Conservation (phyloP, 2,329 filamentous ascomycete genomes). For the Fusarium sulawesiense region DNA sequence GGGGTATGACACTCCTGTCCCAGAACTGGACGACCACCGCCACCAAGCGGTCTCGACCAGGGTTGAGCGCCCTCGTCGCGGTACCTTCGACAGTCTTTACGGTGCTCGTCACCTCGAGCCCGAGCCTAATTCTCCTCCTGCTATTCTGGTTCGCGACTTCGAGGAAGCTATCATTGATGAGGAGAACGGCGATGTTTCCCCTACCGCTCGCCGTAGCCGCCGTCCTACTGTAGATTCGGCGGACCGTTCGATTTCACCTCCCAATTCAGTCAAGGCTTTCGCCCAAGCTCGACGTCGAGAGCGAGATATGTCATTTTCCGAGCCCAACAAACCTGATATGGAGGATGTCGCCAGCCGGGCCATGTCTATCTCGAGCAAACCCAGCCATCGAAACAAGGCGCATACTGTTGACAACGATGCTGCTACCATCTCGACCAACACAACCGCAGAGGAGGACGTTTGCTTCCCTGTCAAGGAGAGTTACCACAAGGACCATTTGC, state of each 20-base stretch:
- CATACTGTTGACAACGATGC: conserved; percentile 71
- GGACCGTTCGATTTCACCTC: conserved; percentile 82
- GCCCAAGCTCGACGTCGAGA: conserved; percentile 89
- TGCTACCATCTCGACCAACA: conserved; percentile 71
- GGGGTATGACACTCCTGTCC: conserved; percentile 78
- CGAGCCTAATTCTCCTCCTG: conserved; percentile 50
- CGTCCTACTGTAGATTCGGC: conserved; percentile 68
- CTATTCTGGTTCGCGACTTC: conserved; percentile 78
- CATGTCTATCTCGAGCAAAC: conserved; percentile 74
- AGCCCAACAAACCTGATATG: conserved; percentile 54
- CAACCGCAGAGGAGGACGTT: conserved; percentile 85
- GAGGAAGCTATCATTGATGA: conserved; percentile 83
- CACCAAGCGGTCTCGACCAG: conserved; percentile 71
- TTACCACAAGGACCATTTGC: conserved; percentile 74
- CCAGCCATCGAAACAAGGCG: conserved; percentile 67
- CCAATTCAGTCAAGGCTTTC: conserved; percentile 98
- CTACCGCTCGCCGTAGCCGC: conserved; percentile 58
- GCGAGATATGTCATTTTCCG: conserved; percentile 72
- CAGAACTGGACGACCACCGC: conserved; percentile 89
- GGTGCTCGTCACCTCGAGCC: conserved; percentile 61
- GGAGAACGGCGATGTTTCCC: conserved; percentile 70
- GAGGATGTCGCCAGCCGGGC: conserved; percentile 72
- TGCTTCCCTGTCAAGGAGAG: conserved; percentile 86
- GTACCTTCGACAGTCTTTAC: conserved; percentile 79
- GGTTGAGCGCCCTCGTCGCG: conserved; percentile 71